Percentiles rank a stretch among this genome's conserved stretches.
Evolutionary conservation across 73 alveolate genomes (phyloP).

Genomic region (Paramecium biaurelia): DNA sequence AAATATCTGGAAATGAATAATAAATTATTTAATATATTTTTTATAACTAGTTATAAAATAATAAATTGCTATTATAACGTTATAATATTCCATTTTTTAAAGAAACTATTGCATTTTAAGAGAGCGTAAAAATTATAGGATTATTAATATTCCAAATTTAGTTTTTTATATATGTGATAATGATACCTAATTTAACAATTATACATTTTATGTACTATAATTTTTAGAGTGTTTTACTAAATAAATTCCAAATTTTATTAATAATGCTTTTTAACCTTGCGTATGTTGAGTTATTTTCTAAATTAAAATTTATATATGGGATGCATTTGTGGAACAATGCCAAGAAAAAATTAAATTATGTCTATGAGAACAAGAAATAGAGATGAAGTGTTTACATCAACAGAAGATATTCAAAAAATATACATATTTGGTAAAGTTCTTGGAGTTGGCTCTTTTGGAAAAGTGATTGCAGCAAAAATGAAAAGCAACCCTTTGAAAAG

Average conservation of each 20-base stretch:
- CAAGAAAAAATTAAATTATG: neutral
- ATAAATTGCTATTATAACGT: too few species aligned
- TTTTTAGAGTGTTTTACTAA: neutral
- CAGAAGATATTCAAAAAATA: neutral
- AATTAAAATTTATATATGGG: neutral
- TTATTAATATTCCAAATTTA: neutral
- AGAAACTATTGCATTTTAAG: neutral
- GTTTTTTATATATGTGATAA: neutral
- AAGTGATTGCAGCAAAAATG: constrained; percentile 33
- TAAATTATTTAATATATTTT: too few species aligned
- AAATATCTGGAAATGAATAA: too few species aligned
- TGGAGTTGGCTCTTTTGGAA: constrained; percentile 36
- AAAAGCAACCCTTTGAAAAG: neutral
- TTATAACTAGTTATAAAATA: too few species aligned
- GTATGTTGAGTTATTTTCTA: neutral
- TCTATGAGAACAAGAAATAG: neutral
- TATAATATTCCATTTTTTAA: neutral
- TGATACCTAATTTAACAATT: too few species aligned
- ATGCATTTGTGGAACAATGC: neutral
- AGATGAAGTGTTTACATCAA: constrained; percentile 15
- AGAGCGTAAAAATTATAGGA: too few species aligned
- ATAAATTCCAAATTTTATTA: neutral
- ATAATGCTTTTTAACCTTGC: neutral
- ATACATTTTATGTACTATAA: neutral
- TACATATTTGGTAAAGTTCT: constrained; percentile 27